Percentiles rank a stretch among this genome's conserved stretches.
phyloP scores from a whole-genome alignment of 805 yeast genomes.

The Pichia phayaonensis region DNA sequence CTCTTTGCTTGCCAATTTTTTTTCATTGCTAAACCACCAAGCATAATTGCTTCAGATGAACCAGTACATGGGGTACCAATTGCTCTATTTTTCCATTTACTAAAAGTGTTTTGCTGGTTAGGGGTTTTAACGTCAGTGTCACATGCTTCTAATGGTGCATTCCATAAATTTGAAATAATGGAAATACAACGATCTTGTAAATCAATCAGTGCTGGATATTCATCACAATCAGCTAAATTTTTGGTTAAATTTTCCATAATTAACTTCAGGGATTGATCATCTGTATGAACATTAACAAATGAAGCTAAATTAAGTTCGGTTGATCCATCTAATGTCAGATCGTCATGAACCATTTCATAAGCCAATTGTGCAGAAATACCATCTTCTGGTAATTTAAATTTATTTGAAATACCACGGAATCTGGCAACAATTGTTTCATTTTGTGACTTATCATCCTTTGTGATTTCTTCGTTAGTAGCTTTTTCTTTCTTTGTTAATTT shows the following conservation, averaged over 20 bases:
- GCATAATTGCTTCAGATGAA: slow-evolving; percentile 87
- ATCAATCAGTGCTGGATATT: slow-evolving; percentile 79
- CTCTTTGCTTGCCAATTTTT: slow-evolving; percentile 75
- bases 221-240: slow-evolving; percentile 89
- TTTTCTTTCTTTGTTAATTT: slow-evolving; percentile 12
- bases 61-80: slow-evolving; percentile 92
- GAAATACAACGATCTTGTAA: slow-evolving; percentile 76
- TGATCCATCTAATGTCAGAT: slow-evolving; percentile 73
- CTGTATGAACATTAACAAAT: slow-evolving; percentile 72
- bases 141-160: slow-evolving; percentile 43
- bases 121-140: slow-evolving; percentile 16
- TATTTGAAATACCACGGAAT: slow-evolving; percentile 35
- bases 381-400: slow-evolving; percentile 50
- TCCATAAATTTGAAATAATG: slow-evolving; percentile 74
- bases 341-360: slow-evolving; percentile 60
- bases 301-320: slow-evolving; percentile 83
- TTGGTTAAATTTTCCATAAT: slow-evolving; percentile 68
- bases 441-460: not conserved
- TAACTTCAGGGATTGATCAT: slow-evolving; percentile 45
- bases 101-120: slow-evolving; percentile 1
- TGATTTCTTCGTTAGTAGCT: not conserved
- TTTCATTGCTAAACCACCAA: slow-evolving; percentile 90
- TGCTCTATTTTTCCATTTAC: slow-evolving; percentile 29
- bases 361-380: slow-evolving; percentile 49
- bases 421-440: slow-evolving; percentile 17